Percentiles rank a stretch among this genome's conserved stretches.
Conservation (phyloP, 2,329 filamentous ascomycete species). For the Zarea fungicola region DNA sequence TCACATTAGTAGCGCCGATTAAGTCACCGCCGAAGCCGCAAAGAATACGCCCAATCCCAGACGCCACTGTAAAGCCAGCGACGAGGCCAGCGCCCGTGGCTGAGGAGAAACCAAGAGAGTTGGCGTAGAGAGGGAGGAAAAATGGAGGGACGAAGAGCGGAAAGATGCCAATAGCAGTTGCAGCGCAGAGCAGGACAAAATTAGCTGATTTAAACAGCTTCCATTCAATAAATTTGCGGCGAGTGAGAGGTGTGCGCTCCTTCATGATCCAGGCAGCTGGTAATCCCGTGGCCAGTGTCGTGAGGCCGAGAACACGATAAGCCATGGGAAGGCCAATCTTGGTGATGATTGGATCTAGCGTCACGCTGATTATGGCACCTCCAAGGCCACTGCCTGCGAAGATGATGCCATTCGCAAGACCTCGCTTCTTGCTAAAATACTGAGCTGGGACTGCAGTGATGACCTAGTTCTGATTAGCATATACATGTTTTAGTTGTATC, state of each 20-base stretch:
- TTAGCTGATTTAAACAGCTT: slow-evolving; percentile 45
- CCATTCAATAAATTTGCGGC: slow-evolving; percentile 45
- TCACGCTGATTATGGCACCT: slow-evolving; percentile 47
- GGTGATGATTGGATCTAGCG: slow-evolving; percentile 42
- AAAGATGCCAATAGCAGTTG: slow-evolving; percentile 52
- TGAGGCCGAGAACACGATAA: slow-evolving; percentile 47
- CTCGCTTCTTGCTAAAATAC: slow-evolving; percentile 49
- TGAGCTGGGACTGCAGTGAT: slow-evolving; percentile 46
- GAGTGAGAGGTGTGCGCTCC: slow-evolving; percentile 37
- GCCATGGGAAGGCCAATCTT: slow-evolving; percentile 44
- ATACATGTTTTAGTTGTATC: slow-evolving; percentile 22
- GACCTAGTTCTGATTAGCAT: slow-evolving; percentile 30
- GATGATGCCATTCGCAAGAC: slow-evolving; percentile 51
- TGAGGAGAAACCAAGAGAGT: slow-evolving; percentile 49
- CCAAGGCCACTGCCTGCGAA: slow-evolving; percentile 52
- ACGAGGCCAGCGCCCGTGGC: slow-evolving; percentile 51
- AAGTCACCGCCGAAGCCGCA: slow-evolving; percentile 50
- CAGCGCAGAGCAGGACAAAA: slow-evolving; percentile 49
- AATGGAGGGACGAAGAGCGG: slow-evolving; percentile 58
- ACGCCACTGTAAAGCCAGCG: slow-evolving; percentile 57
- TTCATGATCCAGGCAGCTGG: slow-evolving; percentile 51
- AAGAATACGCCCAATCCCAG: slow-evolving; percentile 50
- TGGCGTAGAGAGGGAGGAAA: slow-evolving; percentile 53
- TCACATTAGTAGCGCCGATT: slow-evolving; percentile 51
- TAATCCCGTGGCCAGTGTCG: slow-evolving; percentile 47